Evolutionary conservation across 2,329 filamentous ascomycete genomes (phyloP).

Genomic region (Harringtonia lauricola): DNA sequence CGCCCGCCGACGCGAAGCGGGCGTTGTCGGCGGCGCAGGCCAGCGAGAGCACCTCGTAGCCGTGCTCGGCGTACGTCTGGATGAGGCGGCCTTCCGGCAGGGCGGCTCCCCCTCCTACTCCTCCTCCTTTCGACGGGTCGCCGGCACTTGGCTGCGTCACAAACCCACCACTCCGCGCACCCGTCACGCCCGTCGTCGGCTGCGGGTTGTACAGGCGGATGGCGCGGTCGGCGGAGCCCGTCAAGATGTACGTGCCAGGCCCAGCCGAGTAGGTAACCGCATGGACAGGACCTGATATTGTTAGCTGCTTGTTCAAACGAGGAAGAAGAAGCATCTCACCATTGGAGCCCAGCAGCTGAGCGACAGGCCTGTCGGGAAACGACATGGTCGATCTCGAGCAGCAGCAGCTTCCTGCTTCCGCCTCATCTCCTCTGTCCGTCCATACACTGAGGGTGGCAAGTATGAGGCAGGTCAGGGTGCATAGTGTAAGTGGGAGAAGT

Average conservation of each 20-base stretch:
- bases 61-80: constrained; percentile 81
- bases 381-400: constrained; percentile 21
- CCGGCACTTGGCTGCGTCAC: constrained; percentile 6
- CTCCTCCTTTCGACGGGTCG: constrained; percentile 11
- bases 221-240: constrained; percentile 73
- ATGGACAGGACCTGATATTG: constrained; percentile 54
- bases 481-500: too few relatives aligned
- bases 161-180: background rate
- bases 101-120: constrained; percentile 23
- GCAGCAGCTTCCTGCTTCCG: constrained; percentile 1
- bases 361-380: constrained; percentile 37
- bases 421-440: background rate
- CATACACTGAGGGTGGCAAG: background rate
- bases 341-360: constrained; percentile 47
- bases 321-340: constrained; percentile 26
- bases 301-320: background rate
- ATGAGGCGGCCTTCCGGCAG: constrained; percentile 46
- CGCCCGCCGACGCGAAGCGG: constrained; percentile 75
- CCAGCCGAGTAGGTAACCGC: constrained; percentile 62
- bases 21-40: constrained; percentile 67
- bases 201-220: constrained; percentile 79
- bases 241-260: constrained; percentile 68
- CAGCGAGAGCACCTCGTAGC: constrained; percentile 82
- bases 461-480: too few relatives aligned
- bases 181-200: constrained; percentile 25